phyloP scores from a whole-genome alignment of 2,329 filamentous ascomycete species.

The Coleophoma cylindrospora region DNA sequence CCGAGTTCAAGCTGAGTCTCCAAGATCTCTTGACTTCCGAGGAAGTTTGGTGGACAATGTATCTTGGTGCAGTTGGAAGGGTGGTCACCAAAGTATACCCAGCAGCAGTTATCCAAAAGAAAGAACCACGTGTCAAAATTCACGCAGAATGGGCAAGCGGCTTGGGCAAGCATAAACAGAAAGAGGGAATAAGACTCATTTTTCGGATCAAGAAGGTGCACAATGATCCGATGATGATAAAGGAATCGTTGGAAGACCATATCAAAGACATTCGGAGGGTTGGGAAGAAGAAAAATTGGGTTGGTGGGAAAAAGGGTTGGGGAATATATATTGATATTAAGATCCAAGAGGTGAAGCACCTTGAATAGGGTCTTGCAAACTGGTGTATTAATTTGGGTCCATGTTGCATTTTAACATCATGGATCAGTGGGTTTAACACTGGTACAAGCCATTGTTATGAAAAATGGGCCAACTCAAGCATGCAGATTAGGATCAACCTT shows the following conservation, averaged over 20 bases:
- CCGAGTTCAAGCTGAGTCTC: conserved; percentile 47
- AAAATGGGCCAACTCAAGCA: no score
- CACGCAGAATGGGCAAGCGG: conserved; percentile 35
- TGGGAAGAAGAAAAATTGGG: conserved; percentile 56
- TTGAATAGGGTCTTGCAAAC: background rate
- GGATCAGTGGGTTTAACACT: no score
- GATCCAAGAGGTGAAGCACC: conserved; percentile 28
- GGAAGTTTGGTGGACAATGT: conserved; percentile 61
- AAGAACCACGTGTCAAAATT: conserved; percentile 34
- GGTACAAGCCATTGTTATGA: no score
- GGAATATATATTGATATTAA: conserved; percentile 31
- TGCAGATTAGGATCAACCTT: no score
- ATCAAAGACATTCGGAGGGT: conserved; percentile 43
- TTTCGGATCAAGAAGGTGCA: conserved; percentile 35
- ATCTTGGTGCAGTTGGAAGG: conserved; percentile 54
- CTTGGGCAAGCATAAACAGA: conserved; percentile 32
- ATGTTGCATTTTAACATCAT: no score
- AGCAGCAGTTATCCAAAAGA: conserved; percentile 41
- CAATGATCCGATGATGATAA: conserved; percentile 32
- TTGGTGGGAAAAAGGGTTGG: conserved; percentile 28
- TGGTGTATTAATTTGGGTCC: no score
- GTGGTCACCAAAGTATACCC: conserved; percentile 57
- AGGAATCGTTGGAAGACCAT: conserved; percentile 34
- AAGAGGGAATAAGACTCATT: conserved; percentile 36
- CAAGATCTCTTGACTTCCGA: conserved; percentile 45